Base-by-base conservation (phyloP, 2,329 filamentous ascomycete genomes). In the Aspergillus puulaauensis region DNA sequence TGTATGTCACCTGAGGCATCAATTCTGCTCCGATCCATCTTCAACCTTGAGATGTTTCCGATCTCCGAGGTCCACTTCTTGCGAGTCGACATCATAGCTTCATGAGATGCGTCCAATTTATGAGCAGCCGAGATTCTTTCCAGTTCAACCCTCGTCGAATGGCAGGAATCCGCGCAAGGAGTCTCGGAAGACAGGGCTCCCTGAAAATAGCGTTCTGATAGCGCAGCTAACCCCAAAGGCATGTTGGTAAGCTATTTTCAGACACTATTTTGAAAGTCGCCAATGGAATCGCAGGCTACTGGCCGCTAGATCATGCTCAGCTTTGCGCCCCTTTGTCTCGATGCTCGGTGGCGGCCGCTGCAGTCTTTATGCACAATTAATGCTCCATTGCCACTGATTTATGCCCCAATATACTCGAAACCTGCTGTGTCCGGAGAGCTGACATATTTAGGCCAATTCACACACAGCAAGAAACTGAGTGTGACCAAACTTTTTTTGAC, bases 1-100 rank as follows among this genome's bases (percentile, higher is more conserved):
- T 17, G 6, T 15, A 17, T 4, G 52, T 54, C 52, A 54, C 52
- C 51, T 53, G 52, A 54, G 33, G 51, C 51, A 53, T 35, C 33
- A 54, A 44, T 27, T 27, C 41, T 48, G 41, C 17, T 39, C 17
- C 14, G 9, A 19, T 33, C 35, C 23, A 21, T 17, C 35, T 21
- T 46, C n/a, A 33, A 17, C 15, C 8, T n/a, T 37, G 35, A 37
- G 12, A 37, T 37, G 35, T n/a, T 14, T 7, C 35, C 15, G 35
- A 37, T 37, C 15, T n/a, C 35, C 15, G 35, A 37, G 35, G 35
- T n/a, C 35, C 35, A 37, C 35, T 37, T 15, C 15, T n/a, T 37
- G 15, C 12, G 35, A 37, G 12, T 37, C 14, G 35, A 37, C 35
- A 37, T 37, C 14, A 31, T 15, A 37, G 14, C 14, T 37, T n/a